phyloP scores from a whole-genome alignment of 352 stramenopile species.

The Phytophthora pluvialis region DNA sequence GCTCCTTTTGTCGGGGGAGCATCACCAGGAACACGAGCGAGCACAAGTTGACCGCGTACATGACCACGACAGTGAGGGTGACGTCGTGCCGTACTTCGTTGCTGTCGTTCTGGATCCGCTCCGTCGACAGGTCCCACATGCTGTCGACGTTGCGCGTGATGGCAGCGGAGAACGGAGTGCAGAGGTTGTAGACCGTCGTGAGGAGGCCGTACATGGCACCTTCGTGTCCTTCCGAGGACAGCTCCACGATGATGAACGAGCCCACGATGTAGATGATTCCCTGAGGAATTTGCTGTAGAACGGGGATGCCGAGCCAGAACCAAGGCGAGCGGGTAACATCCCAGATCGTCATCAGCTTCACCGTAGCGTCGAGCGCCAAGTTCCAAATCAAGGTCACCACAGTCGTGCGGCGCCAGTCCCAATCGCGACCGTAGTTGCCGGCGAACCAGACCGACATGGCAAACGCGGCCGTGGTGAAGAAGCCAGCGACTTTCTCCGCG shows the following conservation, averaged over 20 bases:
- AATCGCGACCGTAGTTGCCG: conserved; percentile 62
- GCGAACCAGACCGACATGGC: conserved; percentile 49
- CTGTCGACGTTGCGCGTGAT: conserved; percentile 52
- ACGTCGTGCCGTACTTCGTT: conserved; percentile 52
- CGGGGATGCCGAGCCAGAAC: conserved; percentile 57
- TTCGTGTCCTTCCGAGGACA: conserved; percentile 63
- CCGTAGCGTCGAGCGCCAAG: conserved; percentile 45
- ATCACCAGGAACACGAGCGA: conserved; percentile 58
- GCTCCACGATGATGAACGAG: conserved; percentile 67
- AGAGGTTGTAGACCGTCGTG: conserved; percentile 67
- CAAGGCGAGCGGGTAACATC: conserved; percentile 54
- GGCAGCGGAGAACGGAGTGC: conserved; percentile 46
- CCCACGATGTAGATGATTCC: conserved; percentile 64
- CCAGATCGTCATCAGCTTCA: conserved; percentile 57
- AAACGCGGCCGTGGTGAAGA: conserved; percentile 44
- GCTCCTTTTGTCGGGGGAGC: conserved; percentile 70
- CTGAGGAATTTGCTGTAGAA: conserved; percentile 53
- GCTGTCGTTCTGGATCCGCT: conserved; percentile 63
- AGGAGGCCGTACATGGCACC: conserved; percentile 69
- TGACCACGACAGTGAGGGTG: conserved; percentile 57
- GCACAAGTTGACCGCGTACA: conserved; percentile 58
- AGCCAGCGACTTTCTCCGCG: conserved; percentile 42
- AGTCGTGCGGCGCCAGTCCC: conserved; percentile 57
- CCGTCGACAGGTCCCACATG: conserved; percentile 47
- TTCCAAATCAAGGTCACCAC: conserved; percentile 40